Evolutionary conservation across 2,329 filamentous ascomycete species (phyloP).

Genomic region (Pseudogymnoascus sp.): DNA sequence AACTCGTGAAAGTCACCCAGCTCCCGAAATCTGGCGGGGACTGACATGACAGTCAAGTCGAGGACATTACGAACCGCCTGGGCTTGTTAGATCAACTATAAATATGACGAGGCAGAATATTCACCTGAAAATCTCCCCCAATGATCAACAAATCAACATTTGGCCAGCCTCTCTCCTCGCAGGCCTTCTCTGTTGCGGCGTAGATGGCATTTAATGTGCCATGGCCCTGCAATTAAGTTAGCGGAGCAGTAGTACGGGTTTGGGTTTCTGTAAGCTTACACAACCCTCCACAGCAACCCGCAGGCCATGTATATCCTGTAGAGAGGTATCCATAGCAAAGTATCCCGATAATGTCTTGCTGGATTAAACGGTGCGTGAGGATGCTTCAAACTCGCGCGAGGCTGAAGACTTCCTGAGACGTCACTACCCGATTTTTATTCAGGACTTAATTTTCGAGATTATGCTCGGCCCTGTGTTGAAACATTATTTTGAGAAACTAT

Average conservation of each 20-base stretch:
- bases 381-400: background rate
- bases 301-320: slow-evolving; percentile 38
- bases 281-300: slow-evolving; percentile 83
- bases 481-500: background rate
- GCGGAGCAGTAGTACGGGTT: slow-evolving; percentile 14
- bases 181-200: slow-evolving; percentile 61
- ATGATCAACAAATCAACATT: slow-evolving; percentile 86
- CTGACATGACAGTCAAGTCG: slow-evolving; percentile 82
- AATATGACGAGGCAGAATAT: slow-evolving; percentile 9
- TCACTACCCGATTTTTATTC: background rate
- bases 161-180: slow-evolving; percentile 65
- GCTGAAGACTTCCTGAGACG: background rate
- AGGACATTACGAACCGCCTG: slow-evolving; percentile 79
- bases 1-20: slow-evolving; percentile 93
- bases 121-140: slow-evolving; percentile 86
- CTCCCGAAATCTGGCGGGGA: slow-evolving; percentile 76
- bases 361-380: background rate
- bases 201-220: slow-evolving; percentile 90
- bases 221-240: slow-evolving; percentile 57
- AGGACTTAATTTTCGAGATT: background rate
- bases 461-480: background rate
- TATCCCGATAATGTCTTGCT: background rate
- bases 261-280: slow-evolving; percentile 41
- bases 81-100: slow-evolving; percentile 13
- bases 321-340: slow-evolving; percentile 19